Conservation (phyloP, 495 filamentous ascomycete species). For the Xylaria bambusicola region DNA sequence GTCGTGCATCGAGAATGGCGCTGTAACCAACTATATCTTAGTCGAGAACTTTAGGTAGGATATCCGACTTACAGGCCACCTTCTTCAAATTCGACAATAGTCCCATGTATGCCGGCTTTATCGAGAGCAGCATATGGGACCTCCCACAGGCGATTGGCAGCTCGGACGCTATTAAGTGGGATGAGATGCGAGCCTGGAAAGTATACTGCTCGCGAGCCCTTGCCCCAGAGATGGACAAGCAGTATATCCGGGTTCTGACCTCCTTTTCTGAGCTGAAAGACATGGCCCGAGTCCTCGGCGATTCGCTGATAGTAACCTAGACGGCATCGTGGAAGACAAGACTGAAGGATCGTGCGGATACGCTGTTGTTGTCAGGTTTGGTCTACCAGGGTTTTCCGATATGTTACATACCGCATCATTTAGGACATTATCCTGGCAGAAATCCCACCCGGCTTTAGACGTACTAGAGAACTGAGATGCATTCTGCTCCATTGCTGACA, state of each 20-base stretch:
- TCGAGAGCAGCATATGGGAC: not conserved
- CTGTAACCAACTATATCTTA: not conserved
- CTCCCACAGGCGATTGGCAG: not conserved
- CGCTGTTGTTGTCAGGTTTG: not conserved
- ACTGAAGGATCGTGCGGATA: not conserved
- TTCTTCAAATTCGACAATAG: not conserved
- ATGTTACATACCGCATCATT: not conserved
- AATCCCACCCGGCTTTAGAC: not conserved
- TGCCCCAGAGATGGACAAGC: not conserved
- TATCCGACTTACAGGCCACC: not conserved
- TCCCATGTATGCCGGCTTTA: not conserved
- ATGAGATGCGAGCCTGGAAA: not conserved
- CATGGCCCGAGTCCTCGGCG: not conserved
- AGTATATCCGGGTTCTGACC: not conserved
- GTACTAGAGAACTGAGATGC: not conserved
- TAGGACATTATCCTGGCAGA: not conserved
- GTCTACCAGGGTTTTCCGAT: not conserved
- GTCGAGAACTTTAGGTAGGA: no score
- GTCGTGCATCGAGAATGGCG: not conserved
- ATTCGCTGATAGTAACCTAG: not conserved
- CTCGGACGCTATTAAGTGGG: not conserved
- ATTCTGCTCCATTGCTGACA: not conserved
- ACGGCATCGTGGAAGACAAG: not conserved
- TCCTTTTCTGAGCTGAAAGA: not conserved
- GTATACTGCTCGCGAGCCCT: not conserved